phyloP scores from a whole-genome alignment of 768 basidiomycete species.

The Chalciporus chontae region DNA sequence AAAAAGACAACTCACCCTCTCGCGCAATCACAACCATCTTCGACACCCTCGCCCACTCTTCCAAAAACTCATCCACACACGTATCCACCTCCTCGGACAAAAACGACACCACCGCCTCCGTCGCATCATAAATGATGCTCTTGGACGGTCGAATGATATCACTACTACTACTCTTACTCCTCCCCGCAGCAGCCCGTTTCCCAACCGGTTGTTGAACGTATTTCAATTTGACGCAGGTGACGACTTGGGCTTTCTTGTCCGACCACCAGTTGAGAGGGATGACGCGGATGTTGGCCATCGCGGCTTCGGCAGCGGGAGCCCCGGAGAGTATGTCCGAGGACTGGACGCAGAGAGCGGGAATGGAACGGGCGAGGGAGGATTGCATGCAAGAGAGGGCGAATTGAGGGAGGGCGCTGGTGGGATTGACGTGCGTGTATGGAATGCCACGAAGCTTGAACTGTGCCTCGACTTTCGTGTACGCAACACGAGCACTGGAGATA shows the following conservation, averaged over 20 bases:
- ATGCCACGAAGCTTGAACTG: constrained; percentile 84
- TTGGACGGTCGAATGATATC: constrained; percentile 78
- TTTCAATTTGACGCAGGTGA: constrained; percentile 88
- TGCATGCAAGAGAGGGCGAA: constrained; percentile 55
- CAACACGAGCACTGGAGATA: constrained; percentile 70
- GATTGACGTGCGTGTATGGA: constrained; percentile 71
- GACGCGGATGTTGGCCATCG: constrained; percentile 88
- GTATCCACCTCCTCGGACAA: constrained; percentile 81
- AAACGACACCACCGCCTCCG: constrained; percentile 86
- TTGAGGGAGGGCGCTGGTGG: constrained; percentile 39
- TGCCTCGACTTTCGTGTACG: constrained; percentile 84
- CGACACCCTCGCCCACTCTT: constrained; percentile 90
- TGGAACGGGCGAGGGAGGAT: constrained; percentile 70
- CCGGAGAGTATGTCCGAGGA: constrained; percentile 79
- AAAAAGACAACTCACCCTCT: too few relatives aligned
- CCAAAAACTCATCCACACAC: constrained; percentile 86
- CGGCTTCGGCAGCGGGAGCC: constrained; percentile 84
- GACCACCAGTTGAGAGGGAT: constrained; percentile 93
- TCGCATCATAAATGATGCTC: constrained; percentile 86
- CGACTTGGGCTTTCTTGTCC: constrained; percentile 71
- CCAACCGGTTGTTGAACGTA: constrained; percentile 86
- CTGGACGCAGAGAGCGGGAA: constrained; percentile 81
- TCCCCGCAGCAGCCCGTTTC: constrained; percentile 54
- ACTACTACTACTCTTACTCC: constrained; percentile 44
- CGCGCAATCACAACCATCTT: constrained; percentile 94